Evolutionary conservation across 352 stramenopile species (phyloP), one percentile per base, ranked within the genome.

Genomic region (Phytophthora colocasiae): DNA sequence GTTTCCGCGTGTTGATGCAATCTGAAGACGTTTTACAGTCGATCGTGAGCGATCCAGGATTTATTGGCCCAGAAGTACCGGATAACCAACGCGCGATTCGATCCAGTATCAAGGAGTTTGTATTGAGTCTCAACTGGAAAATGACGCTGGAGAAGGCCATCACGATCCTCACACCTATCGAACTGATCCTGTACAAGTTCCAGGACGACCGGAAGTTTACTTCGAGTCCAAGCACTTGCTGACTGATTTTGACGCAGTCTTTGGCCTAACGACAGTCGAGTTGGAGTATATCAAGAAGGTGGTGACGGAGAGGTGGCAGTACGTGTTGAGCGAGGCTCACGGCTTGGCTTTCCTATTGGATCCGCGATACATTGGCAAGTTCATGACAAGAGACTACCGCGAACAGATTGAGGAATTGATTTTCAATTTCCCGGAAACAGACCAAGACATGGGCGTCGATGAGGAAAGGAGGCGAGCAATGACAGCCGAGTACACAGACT

Each of bases 131-230:
- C 6, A 91, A 92, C 67, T 93, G 84, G 83, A 92, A 92, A 64
- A 71, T 90, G 36, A 92, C 83, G n/a, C 55, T 93, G n/a, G 82
- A 93, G 43, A 92, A 93, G 57, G 83, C 83, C 7, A 85, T 95
- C 47, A 91, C 81, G 15, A 92, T 95, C 26, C 48, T 93, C 19
- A 87, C 79, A 8, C 84, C 85, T 24, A 92, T 95, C 36, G 84
- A 95, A 40, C 69, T 92, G 8, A 91, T 91, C 10, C 51, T 93
- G 11, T 90, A 91, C 72, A 95, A 95, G 63, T 95, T 95, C 53
- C 82, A 93, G 50, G 86, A 95, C 52, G 85, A 93, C 58, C 86
- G 85, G 86, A 95, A 53, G 84, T 95, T 3, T 95, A 93, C 68
- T 92, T 91, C 34, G 84, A 93, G 63, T 89, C 80, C 2, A 91